Conservation (phyloP, 2,329 filamentous ascomycete species). For the Thelonectria rubi region DNA sequence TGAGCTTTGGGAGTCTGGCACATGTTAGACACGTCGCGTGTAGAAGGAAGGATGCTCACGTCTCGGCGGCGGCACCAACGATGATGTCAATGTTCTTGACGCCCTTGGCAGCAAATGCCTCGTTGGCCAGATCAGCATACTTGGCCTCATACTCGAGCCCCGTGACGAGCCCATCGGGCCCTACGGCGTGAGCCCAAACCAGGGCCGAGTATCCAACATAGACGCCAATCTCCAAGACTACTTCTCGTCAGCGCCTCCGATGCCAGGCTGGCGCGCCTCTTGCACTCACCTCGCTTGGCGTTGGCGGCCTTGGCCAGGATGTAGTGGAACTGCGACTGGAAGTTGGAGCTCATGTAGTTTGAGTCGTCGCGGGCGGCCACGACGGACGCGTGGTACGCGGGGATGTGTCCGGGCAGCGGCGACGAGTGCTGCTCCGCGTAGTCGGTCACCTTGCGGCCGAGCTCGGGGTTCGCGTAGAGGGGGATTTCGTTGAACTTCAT, state of each 20-base stretch:
- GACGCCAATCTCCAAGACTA: slow-evolving; percentile 60
- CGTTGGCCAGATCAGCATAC: slow-evolving; percentile 53
- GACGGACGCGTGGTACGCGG: slow-evolving; percentile 51
- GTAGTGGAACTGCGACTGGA: slow-evolving; percentile 52
- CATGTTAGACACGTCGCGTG: slow-evolving; percentile 4
- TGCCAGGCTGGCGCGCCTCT: not conserved
- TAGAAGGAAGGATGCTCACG: slow-evolving; percentile 46
- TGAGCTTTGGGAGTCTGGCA: slow-evolving; percentile 45
- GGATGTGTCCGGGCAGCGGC: slow-evolving; percentile 53
- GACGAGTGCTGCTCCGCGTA: slow-evolving; percentile 56
- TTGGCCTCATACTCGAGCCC: slow-evolving; percentile 57
- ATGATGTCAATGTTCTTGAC: slow-evolving; percentile 58
- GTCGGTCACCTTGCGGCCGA: slow-evolving; percentile 52
- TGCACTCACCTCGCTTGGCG: slow-evolving; percentile 50
- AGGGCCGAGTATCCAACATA: slow-evolving; percentile 60
- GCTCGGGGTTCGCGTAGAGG: slow-evolving; percentile 54
- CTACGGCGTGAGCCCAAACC: slow-evolving; percentile 58
- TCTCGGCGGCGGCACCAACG: slow-evolving; percentile 57
- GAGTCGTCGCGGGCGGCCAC: slow-evolving; percentile 42
- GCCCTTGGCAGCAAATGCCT: slow-evolving; percentile 50
- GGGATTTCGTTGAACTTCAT: slow-evolving; percentile 53
- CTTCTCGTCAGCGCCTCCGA: not conserved
- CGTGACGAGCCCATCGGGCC: slow-evolving; percentile 53
- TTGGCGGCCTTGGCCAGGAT: slow-evolving; percentile 54
- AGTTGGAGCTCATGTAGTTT: slow-evolving; percentile 53